phyloP scores from a whole-genome alignment of 352 stramenopile genomes.

The Pilasporangium apinafurcum region DNA sequence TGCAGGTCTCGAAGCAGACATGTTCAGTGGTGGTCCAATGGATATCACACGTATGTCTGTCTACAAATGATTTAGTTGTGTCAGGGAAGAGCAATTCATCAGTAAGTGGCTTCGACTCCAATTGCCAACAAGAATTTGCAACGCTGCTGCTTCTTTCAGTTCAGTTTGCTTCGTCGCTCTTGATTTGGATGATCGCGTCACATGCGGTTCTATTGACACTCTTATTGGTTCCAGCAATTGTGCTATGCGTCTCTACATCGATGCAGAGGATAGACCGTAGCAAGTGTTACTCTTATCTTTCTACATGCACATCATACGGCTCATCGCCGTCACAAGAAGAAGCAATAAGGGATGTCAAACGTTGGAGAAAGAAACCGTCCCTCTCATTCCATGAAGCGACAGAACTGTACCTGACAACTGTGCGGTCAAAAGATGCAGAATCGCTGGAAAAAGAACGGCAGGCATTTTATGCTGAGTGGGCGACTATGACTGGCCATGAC shows the following conservation, averaged over 20 bases:
- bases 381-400: conserved; percentile 10
- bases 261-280: neutral
- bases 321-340: neutral
- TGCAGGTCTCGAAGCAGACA: conserved; percentile 11
- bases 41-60: conserved; percentile 6
- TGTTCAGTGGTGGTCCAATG: conserved; percentile 7
- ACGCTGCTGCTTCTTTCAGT: conserved; percentile 13
- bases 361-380: conserved; percentile 1
- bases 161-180: conserved; percentile 1
- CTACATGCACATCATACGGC: no score
- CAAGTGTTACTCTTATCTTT: neutral
- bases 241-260: neutral
- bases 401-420: conserved; percentile 12
- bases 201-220: conserved; percentile 8
- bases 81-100: neutral
- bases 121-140: conserved; percentile 14
- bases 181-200: conserved; percentile 8
- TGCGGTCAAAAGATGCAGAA: conserved; percentile 8
- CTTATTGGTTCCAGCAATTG: conserved; percentile 10
- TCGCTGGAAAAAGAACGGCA: conserved; percentile 1
- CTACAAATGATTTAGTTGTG: neutral
- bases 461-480: conserved; percentile 21
- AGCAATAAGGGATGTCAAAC: neutral
- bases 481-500: conserved; percentile 7
- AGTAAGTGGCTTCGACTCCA: conserved; percentile 3